phyloP scores from a whole-genome alignment of 2,329 filamentous ascomycete genomes.

The Beauveria varroae region DNA sequence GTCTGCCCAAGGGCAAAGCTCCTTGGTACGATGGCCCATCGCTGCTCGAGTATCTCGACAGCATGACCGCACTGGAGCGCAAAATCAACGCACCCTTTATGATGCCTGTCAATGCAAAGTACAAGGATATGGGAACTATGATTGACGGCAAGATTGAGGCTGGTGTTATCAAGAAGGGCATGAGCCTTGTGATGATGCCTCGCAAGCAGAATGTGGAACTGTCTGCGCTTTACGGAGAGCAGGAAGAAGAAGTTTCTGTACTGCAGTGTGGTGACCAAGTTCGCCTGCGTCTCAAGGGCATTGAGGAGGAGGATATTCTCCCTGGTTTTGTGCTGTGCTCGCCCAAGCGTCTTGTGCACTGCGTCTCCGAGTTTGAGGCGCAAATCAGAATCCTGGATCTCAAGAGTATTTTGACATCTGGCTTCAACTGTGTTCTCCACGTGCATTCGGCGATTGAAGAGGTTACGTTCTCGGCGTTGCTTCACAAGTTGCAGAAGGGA shows the following conservation, averaged over 20 bases:
- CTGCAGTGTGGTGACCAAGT: conserved; percentile 93
- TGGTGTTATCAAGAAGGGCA: conserved; percentile 85
- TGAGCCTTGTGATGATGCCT: conserved; percentile 88
- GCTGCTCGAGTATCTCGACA: conserved; percentile 89
- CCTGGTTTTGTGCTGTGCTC: conserved; percentile 96
- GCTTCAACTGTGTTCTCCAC: conserved; percentile 97
- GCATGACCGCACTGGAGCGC: conserved; percentile 85
- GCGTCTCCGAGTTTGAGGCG: conserved; percentile 82
- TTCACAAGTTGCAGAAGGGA: conserved; percentile 94
- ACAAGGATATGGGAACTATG: conserved; percentile 95
- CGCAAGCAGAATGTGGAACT: conserved; percentile 77
- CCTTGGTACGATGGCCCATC: conserved; percentile 87
- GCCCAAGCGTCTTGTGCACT: conserved; percentile 87
- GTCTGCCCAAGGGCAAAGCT: conserved; percentile 66
- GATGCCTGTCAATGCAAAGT: conserved; percentile 97
- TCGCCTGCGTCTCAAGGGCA: conserved; percentile 81
- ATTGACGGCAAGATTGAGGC: conserved; percentile 96
- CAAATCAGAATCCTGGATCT: conserved; percentile 94
- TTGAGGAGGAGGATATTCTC: conserved; percentile 94
- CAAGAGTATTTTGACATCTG: conserved; percentile 86
- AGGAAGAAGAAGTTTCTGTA: conserved; percentile 78
- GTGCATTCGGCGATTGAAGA: conserved; percentile 97
- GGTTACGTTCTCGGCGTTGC: conserved; percentile 77
- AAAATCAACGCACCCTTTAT: conserved; percentile 98
- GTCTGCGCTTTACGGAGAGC: conserved; percentile 85